These are phyloP conservation scores for Pseudozyma pruni DNA, from an alignment of 1,284 basidiomycete genomes.

Conservation along the genomic window DNA sequence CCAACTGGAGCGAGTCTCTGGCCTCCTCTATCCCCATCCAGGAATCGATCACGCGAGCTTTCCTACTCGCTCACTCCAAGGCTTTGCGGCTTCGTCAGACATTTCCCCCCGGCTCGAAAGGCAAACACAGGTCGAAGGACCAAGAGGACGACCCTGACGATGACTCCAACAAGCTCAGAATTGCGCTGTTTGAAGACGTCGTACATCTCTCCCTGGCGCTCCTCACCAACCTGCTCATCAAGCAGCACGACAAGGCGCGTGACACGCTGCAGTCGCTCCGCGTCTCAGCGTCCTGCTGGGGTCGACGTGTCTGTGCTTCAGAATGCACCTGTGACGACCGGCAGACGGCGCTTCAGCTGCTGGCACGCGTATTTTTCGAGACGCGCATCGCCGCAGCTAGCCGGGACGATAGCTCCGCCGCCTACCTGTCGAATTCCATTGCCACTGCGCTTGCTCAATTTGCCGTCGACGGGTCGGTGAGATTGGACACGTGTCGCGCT, in stretches of 20 bases:
- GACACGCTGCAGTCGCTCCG: conserved; percentile 13
- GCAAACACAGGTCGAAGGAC: background rate
- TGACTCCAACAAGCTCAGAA: conserved; percentile 1
- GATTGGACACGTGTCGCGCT: conserved; percentile 7
- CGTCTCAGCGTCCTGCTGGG: conserved; percentile 20
- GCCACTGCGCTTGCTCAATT: conserved; percentile 46
- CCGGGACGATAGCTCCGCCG: conserved; percentile 32
- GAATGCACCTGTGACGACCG: conserved; percentile 18
- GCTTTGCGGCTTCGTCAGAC: conserved; percentile 11
- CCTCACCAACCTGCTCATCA: conserved; percentile 46
- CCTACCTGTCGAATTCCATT: conserved; percentile 50
- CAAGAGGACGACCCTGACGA: background rate
- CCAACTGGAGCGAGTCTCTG: conserved; percentile 39
- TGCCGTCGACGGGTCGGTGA: conserved; percentile 20
- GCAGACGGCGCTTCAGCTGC: conserved; percentile 13
- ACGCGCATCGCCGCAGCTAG: conserved; percentile 21
- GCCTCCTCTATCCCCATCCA: conserved; percentile 23
- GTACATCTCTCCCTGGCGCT: conserved; percentile 44
- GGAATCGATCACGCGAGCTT: conserved; percentile 19
- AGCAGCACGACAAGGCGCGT: conserved; percentile 39
- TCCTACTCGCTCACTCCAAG: conserved; percentile 25
- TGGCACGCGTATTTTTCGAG: conserved; percentile 34
- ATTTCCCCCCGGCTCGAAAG: too few species aligned
- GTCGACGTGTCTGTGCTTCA: conserved; percentile 12
- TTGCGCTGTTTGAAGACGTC: conserved; percentile 32